phyloP scores from a whole-genome alignment of 805 yeast species.

The Yarrowia yakushimensis region DNA sequence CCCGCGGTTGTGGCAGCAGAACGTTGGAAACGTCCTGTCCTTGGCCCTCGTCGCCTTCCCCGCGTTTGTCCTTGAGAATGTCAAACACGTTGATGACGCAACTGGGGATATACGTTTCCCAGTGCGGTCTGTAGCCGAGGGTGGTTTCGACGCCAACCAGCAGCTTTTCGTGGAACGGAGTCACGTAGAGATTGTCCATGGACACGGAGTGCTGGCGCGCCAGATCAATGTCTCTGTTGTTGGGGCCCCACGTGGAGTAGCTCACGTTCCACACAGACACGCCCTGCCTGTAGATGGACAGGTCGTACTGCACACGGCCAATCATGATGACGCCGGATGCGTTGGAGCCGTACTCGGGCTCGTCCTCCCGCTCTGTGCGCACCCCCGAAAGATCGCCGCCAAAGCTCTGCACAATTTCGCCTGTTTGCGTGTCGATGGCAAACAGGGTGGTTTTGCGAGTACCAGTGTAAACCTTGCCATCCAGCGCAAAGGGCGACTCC shows the following conservation, averaged over 20 bases:
- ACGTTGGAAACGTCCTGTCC: slow-evolving; percentile 32
- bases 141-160: slow-evolving; percentile 61
- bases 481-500: slow-evolving; percentile 81
- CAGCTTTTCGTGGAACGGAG: slow-evolving; percentile 80
- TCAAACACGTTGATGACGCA: slow-evolving; percentile 79
- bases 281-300: slow-evolving; percentile 65
- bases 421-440: slow-evolving; percentile 68
- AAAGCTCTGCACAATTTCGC: slow-evolving; percentile 65
- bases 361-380: slow-evolving; percentile 26
- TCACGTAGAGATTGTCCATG: slow-evolving; percentile 69
- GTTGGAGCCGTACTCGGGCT: slow-evolving; percentile 25
- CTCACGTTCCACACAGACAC: slow-evolving; percentile 80
- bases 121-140: slow-evolving; percentile 59
- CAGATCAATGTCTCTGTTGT: slow-evolving; percentile 66
- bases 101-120: slow-evolving; percentile 73
- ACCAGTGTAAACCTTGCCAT: slow-evolving; percentile 86
- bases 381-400: slow-evolving; percentile 47
- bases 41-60: background rate
- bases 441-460: slow-evolving; percentile 70
- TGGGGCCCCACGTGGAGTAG: slow-evolving; percentile 88
- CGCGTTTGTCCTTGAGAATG: slow-evolving; percentile 42
- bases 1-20: slow-evolving; percentile 40
- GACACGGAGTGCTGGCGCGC: slow-evolving; percentile 45
- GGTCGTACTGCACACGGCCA: slow-evolving; percentile 40
- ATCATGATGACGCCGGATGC: slow-evolving; percentile 33